A percentile compares a stretch with the other conserved stretches of the same genome.
Conservation (phyloP, 2,329 filamentous ascomycete genomes). For the Sporothrix inflata region DNA sequence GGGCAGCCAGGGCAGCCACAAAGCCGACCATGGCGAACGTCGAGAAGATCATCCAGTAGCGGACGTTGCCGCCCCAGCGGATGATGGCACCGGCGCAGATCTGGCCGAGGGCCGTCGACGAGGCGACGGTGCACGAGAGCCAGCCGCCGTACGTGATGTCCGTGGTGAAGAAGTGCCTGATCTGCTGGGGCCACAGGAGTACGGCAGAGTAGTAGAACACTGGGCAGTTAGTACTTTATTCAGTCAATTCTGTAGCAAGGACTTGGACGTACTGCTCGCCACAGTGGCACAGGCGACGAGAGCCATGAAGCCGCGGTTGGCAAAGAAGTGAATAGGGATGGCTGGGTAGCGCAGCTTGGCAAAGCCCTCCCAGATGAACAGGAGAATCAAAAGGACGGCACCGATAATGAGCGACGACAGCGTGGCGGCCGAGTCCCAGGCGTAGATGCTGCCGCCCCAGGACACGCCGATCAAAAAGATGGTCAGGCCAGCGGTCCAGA, state of each 20-base stretch:
- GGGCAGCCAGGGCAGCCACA: constrained; percentile 12
- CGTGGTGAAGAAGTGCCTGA: constrained; percentile 38
- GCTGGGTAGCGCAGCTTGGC: constrained; percentile 41
- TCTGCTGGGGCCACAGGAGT: constrained; percentile 45
- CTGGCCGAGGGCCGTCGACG: constrained; percentile 23
- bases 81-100: constrained; percentile 25
- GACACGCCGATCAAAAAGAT: constrained; percentile 52
- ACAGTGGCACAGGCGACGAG: constrained; percentile 41
- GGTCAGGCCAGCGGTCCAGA: constrained; percentile 50
- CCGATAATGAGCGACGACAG: constrained; percentile 40
- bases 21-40: constrained; percentile 41
- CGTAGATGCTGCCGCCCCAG: constrained; percentile 48
- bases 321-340: constrained; percentile 44
- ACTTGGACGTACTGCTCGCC: constrained; percentile 32
- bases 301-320: constrained; percentile 40
- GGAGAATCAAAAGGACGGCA: constrained; percentile 34
- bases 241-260: too few relatives aligned
- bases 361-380: constrained; percentile 39
- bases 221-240: too few relatives aligned
- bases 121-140: constrained; percentile 20
- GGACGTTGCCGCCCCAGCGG: constrained; percentile 24
- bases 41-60: constrained; percentile 36
- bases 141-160: constrained; percentile 26
- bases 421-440: constrained; percentile 45
- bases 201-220: constrained; percentile 46